These are phyloP conservation scores for Mucor circinelloides DNA, from an alignment of 371 early-diverging fungal genomes.

Conservation along the genomic window DNA sequence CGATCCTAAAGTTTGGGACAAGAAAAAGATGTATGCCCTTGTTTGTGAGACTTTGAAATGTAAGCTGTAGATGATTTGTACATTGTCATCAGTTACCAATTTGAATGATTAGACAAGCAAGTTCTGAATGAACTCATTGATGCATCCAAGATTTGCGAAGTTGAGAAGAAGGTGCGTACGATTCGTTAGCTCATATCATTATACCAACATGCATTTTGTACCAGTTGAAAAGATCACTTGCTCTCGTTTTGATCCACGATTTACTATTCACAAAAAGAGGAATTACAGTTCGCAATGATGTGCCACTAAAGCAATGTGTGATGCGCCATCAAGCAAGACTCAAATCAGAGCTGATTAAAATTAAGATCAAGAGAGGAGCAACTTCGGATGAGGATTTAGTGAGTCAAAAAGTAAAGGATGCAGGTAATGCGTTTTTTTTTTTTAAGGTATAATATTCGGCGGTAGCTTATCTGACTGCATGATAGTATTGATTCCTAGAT, in stretches of 20 bases:
- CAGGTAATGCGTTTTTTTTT: conserved; percentile 38
- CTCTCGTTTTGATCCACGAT: conserved; percentile 80
- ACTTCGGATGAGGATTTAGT: conserved; percentile 73
- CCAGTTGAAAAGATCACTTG: conserved; percentile 49
- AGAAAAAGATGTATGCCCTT: conserved; percentile 87
- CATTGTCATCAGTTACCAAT: not conserved
- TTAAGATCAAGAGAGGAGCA: conserved; percentile 69
- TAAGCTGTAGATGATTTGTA: conserved; percentile 32
- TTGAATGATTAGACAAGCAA: conserved; percentile 48
- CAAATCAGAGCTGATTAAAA: conserved; percentile 73
- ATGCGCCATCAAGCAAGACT: conserved; percentile 70
- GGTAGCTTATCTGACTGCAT: not conserved
- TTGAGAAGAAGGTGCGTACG: conserved; percentile 55
- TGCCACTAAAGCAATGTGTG: conserved; percentile 67
- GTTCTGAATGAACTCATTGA: conserved; percentile 60
- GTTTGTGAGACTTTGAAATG: conserved; percentile 94
- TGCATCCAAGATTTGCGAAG: conserved; percentile 46
- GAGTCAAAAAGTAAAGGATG: conserved; percentile 55
- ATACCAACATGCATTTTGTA: not conserved
- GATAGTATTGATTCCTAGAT: conserved; percentile 66
- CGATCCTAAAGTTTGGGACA: conserved; percentile 72
- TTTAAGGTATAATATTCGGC: not conserved
- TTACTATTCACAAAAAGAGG: conserved; percentile 80
- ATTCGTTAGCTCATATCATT: not conserved
- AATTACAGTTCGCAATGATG: conserved; percentile 61